Evolutionary conservation across 2,329 filamentous ascomycete genomes (phyloP), one percentile per base, ranked within the genome.

Genomic region (Plenodomus biglobosus): DNA sequence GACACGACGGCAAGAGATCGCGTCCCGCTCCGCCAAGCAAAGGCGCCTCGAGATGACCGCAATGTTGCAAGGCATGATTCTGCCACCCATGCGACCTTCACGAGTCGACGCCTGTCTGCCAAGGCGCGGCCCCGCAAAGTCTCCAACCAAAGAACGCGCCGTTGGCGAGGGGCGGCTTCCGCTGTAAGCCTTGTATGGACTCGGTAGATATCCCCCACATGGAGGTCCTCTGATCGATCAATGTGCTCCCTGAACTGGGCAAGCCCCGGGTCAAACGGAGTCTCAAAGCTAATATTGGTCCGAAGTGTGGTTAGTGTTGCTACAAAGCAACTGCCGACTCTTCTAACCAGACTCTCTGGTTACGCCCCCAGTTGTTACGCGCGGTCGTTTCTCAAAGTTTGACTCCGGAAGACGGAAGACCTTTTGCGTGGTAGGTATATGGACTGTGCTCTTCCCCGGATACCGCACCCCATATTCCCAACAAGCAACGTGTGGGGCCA

Each of bases 101-200:
- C 48, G 44, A 55, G 42, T 50, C 42, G 41, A 56, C 42, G 61
- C 62, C 52, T 61, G 63, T 24, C 50, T 42, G 67, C 67, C 67
- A 70, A 70, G 66, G 27, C 41, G 27, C 42, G 46, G 55, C 65
- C 65, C 66, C 64, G 61, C 66, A 65, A 53, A 20, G 40, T 21
- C 17, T 24, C 49, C 52, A 53, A 51, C 51, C 59, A 58, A 47
- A 50, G 48, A 48, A 36, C 53, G 27, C 39, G 53, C 57, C 52
- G 56, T 60, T 61, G 38, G n/a, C 20, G 32, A 32, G 24, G 50
- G 50, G 55, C 57, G 42, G 51, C 48, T 38, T 46, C 40, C 35
- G 42, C 32, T 50, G 42, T 42, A 42, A 44, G 45, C 46, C 34
- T 40, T 53, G 47, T 61, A 49, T 68, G 62, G 65, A 55, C 40